A percentile compares a stretch with the other conserved stretches of the same genome.
Conservation (phyloP, 768 basidiomycete species). For the Mrakia gelida region DNA sequence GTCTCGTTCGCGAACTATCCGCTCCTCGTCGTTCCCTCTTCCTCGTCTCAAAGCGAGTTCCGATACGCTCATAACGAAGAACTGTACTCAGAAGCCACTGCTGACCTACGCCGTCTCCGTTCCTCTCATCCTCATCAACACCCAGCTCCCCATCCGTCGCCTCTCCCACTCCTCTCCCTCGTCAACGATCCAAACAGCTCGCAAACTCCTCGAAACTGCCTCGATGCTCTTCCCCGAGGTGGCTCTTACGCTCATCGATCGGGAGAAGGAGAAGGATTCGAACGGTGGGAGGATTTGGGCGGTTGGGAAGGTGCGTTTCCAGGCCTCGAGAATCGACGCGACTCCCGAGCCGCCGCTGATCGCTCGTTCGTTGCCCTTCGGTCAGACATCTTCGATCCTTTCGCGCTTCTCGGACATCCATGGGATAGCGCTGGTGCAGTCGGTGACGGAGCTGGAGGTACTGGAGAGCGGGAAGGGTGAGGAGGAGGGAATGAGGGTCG, state of each 20-base stretch:
- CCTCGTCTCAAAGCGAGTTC: neutral
- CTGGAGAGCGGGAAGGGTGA: constrained; percentile 10
- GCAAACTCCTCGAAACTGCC: constrained; percentile 65
- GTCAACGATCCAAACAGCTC: constrained; percentile 63
- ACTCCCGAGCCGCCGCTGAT: neutral
- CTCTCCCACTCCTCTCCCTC: constrained; percentile 60
- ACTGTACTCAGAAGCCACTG: no score
- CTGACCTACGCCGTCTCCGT: no score
- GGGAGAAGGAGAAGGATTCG: constrained; percentile 40
- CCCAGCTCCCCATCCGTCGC: constrained; percentile 74
- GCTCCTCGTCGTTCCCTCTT: neutral
- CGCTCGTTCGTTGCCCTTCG: neutral
- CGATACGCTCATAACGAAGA: no score
- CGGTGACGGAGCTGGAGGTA: constrained; percentile 33
- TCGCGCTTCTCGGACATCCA: constrained; percentile 67
- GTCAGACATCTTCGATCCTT: constrained; percentile 62
- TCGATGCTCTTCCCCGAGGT: constrained; percentile 70
- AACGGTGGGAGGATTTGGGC: constrained; percentile 20
- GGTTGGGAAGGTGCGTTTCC: constrained; percentile 11
- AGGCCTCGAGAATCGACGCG: neutral
- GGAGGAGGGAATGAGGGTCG: constrained; percentile 55
- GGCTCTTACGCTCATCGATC: constrained; percentile 63
- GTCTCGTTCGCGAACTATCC: constrained; percentile 35
- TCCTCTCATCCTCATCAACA: no score
- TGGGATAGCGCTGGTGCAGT: constrained; percentile 70